A percentile compares a stretch with the other conserved stretches of the same genome.
phyloP scores from a whole-genome alignment of 805 yeast genomes.

The Torulaspora quercuum region DNA sequence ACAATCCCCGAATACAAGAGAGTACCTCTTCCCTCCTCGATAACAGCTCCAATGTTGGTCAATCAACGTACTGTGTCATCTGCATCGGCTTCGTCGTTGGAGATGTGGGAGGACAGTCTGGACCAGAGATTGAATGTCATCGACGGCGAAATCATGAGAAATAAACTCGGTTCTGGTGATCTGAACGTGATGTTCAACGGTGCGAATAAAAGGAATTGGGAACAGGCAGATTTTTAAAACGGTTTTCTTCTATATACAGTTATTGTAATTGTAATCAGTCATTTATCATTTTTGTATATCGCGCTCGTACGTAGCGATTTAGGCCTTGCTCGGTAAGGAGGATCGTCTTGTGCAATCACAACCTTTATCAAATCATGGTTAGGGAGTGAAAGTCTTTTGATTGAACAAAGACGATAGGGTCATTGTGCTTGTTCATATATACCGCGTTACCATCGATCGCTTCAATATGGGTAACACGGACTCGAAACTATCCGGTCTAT shows the following conservation, averaged over 20 bases:
- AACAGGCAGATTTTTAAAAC: conserved; percentile 17
- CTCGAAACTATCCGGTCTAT: conserved; percentile 50
- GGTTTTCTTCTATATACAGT: not conserved
- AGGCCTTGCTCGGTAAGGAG: too few species aligned
- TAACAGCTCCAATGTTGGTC: conserved; percentile 35
- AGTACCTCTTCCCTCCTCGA: conserved; percentile 37
- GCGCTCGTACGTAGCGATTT: too few species aligned
- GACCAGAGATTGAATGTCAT: conserved; percentile 37
- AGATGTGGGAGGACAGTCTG: conserved; percentile 40
- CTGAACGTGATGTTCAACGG: conserved; percentile 17
- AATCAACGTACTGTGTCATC: conserved; percentile 35
- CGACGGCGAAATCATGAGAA: conserved; percentile 29
- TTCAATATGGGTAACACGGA: conserved; percentile 85
- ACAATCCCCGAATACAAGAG: conserved; percentile 35
- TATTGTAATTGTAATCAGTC: not conserved
- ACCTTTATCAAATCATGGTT: too few species aligned
- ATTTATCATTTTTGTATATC: too few species aligned
- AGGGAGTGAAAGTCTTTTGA: not conserved
- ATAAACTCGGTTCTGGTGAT: conserved; percentile 26
- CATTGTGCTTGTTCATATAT: too few species aligned
- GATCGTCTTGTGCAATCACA: too few species aligned
- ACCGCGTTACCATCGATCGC: too few species aligned
- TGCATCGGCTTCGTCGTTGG: conserved; percentile 38
- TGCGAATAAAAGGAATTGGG: conserved; percentile 19
- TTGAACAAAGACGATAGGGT: conserved; percentile 1